A percentile compares a stretch with the other conserved stretches of the same genome.
Conservation (phyloP, 768 basidiomycete genomes). For the Boletus tomentosulus region DNA sequence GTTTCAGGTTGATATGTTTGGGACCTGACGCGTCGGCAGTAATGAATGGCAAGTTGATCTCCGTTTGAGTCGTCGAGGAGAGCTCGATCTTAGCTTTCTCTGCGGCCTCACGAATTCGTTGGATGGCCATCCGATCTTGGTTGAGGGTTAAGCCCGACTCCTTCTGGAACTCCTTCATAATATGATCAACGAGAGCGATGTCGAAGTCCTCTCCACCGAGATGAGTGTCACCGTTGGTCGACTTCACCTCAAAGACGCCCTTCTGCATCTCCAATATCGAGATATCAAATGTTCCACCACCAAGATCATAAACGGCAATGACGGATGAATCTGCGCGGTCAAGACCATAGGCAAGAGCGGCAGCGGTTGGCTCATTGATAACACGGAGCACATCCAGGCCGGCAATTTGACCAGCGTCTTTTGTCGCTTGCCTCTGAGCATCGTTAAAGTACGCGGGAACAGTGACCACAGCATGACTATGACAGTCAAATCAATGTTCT, state of each 20-base stretch:
- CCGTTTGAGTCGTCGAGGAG: constrained; percentile 91
- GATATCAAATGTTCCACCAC: constrained; percentile 99
- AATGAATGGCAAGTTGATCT: constrained; percentile 98
- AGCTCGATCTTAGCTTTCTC: constrained; percentile 99
- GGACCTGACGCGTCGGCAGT: constrained; percentile 93
- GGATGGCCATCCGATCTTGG: constrained; percentile 92
- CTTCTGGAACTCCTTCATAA: constrained; percentile 93
- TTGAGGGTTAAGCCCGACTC: constrained; percentile 77
- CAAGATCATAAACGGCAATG: constrained; percentile 98
- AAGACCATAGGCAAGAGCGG: constrained; percentile 96
- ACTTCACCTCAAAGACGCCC: constrained; percentile 99
- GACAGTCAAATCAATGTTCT: constrained; percentile 1
- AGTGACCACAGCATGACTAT: constrained; percentile 83
- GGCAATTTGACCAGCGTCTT: constrained; percentile 96
- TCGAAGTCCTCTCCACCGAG: constrained; percentile 98
- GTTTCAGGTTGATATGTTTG: constrained; percentile 97
- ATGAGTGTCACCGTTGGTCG: constrained; percentile 98
- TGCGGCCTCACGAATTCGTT: constrained; percentile 97
- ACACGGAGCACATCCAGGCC: constrained; percentile 97
- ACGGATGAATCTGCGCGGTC: constrained; percentile 77
- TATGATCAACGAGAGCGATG: constrained; percentile 78
- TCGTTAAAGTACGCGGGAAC: constrained; percentile 99
- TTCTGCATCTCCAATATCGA: constrained; percentile 99
- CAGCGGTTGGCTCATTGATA: constrained; percentile 98
- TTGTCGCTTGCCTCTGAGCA: constrained; percentile 97